A percentile compares a stretch with the other conserved stretches of the same genome.
phyloP scores from a whole-genome alignment of 495 filamentous ascomycete species.

The Daldinia bambusicola region DNA sequence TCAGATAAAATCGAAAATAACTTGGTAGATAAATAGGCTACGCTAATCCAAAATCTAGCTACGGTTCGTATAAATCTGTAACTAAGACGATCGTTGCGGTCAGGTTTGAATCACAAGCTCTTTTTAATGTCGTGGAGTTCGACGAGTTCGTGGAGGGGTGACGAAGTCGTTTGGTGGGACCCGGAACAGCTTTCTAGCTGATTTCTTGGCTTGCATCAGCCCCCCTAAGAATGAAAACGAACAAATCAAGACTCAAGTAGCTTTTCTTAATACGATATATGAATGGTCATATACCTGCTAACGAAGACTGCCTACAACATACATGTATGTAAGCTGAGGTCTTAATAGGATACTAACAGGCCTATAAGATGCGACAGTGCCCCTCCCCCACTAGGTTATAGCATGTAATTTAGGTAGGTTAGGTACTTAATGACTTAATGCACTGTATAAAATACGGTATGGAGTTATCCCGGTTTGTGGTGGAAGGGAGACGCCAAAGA shows the following conservation, averaged over 20 bases:
- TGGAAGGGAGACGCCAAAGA: constrained; percentile 3
- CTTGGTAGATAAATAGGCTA: constrained; percentile 9
- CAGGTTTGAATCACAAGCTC: constrained; percentile 20
- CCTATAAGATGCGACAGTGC: constrained; percentile 2
- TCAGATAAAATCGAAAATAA: constrained; percentile 3
- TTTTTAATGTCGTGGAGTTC: constrained; percentile 12
- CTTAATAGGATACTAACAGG: constrained; percentile 26
- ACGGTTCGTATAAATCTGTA: constrained; percentile 8
- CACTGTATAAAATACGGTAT: constrained; percentile 27
- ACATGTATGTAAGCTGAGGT: constrained; percentile 15
- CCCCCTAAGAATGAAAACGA: background rate
- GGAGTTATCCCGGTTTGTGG: background rate
- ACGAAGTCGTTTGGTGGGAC: constrained; percentile 27
- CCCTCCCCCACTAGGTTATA: constrained; percentile 24
- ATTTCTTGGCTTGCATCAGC: constrained; percentile 45
- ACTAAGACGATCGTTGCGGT: constrained; percentile 5
- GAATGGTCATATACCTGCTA: constrained; percentile 26
- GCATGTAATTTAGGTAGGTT: constrained; percentile 7
- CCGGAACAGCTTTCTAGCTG: constrained; percentile 28
- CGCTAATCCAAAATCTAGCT: background rate
- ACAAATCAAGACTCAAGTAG: constrained; percentile 30
- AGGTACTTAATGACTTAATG: no score
- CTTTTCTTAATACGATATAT: constrained; percentile 15
- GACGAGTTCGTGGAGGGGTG: constrained; percentile 27
- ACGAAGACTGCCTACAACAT: background rate